phyloP scores from a whole-genome alignment of 495 filamentous ascomycete species.

The Hypoxylon lienhwacheense region DNA sequence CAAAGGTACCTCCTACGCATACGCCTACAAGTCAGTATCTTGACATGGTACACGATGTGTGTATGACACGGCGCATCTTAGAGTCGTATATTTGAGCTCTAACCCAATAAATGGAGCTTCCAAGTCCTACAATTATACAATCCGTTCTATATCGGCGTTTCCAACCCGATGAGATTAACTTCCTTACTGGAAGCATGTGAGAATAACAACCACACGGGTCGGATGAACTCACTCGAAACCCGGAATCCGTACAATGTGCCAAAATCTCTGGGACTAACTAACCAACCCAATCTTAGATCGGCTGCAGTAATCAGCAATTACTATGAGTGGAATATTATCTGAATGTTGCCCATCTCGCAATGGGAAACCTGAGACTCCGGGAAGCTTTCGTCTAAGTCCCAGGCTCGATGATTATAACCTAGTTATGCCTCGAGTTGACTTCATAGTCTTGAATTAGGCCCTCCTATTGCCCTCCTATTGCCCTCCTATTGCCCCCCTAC shows the following conservation, averaged over 20 bases:
- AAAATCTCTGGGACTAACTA: not conserved
- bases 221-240: not conserved
- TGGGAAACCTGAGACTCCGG: constrained; percentile 15
- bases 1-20: not conserved
- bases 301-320: not conserved
- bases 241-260: not conserved
- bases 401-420: constrained; percentile 15
- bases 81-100: constrained; percentile 1
- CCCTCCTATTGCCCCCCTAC: too few species aligned
- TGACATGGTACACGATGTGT: not conserved
- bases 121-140: constrained; percentile 1
- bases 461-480: too few species aligned
- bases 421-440: constrained; percentile 18
- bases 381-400: constrained; percentile 22
- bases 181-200: constrained; percentile 1
- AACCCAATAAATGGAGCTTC: constrained; percentile 3
- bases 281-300: not conserved
- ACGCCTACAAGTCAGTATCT: constrained; percentile 1
- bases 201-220: not conserved
- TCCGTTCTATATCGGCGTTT: not conserved
- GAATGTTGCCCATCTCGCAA: not conserved
- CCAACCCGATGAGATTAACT: not conserved
- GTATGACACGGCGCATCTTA: constrained; percentile 7
- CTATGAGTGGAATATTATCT: too few species aligned
- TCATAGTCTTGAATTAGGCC: not conserved